Evolutionary conservation across 805 yeast genomes (phyloP), one percentile per base, ranked within the genome.

Genomic region (Metschnikowia kunwiensis): DNA sequence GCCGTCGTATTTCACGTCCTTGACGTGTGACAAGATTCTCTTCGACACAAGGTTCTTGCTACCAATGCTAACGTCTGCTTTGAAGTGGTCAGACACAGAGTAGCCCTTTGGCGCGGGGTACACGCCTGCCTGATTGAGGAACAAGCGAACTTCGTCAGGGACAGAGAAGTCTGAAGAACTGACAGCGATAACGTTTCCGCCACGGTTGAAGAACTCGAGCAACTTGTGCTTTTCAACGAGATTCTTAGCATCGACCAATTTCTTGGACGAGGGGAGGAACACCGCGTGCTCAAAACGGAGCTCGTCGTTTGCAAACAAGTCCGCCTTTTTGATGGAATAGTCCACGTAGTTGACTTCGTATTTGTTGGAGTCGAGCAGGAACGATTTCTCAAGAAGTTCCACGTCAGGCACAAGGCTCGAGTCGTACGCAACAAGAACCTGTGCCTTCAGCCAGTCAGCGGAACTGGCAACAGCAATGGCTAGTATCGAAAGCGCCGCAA

Each of bases 101-200:
- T 76, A 79, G 33, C 78, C 81, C 54, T 78, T 83, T 40, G 96
- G 94, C 32, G 93, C 75, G 40, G 96, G 85, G 51, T 70, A 76
- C 34, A 93, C 80, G 21, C 96, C 98, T 46, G 89, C 62, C 56
- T 89, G 87, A 51, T 79, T 77, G 46, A 86, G 72, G 51, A 83
- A 81, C 3, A 74, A 64, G 42, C 86, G 77, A 22, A 83, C 61
- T 15, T 55, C 60, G 12, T 66, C 72, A 5, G 72, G 71, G 3
- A 57, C 53, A 4, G 54, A 37, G 19, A 47, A 26, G 7, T 44
- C 40, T 13, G 81, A 75, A 17, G 83, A 86, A 7, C 49, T 45
- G 10, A 86, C 66, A 10, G 80, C 75, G 12, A 93, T 52, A 7
- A 93, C 57, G 55, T 88, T 84, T 43, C 96, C 96, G 30, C 91